A percentile compares a stretch with the other conserved stretches of the same genome.
phyloP scores from a whole-genome alignment of 306 rosid species.

The Rosa rugosa region DNA sequence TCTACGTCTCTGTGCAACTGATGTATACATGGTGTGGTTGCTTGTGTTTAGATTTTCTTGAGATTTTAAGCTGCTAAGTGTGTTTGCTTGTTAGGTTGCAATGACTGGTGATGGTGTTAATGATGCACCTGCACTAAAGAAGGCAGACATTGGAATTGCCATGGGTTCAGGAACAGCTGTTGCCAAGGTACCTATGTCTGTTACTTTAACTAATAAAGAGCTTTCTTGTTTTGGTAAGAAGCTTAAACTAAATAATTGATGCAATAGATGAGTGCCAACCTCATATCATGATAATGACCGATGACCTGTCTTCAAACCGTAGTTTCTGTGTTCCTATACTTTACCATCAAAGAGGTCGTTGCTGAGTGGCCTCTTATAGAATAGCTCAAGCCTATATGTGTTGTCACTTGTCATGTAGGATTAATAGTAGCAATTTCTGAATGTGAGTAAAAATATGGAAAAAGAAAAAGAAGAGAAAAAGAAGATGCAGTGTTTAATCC shows the following conservation, averaged over 20 bases:
- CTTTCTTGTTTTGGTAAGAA: constrained; percentile 5
- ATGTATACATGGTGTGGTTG: not conserved
- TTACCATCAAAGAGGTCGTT: not conserved
- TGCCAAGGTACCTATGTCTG: constrained; percentile 67
- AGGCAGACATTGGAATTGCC: constrained; percentile 97
- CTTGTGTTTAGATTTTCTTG: constrained; percentile 5
- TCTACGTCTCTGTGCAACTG: not conserved
- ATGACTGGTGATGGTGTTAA: constrained; percentile 99
- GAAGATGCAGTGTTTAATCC: not conserved
- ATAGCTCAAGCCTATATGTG: not conserved
- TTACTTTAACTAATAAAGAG: not conserved
- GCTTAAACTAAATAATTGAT: not conserved
- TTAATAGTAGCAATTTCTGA: not conserved
- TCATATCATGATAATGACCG: not conserved
- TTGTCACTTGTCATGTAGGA: not conserved
- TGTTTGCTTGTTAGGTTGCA: constrained; percentile 67
- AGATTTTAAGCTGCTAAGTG: constrained; percentile 19
- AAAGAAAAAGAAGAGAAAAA: no score
- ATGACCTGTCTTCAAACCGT: not conserved
- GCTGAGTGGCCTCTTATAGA: constrained; percentile 8
- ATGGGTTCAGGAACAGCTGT: constrained; percentile 99
- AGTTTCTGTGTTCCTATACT: constrained; percentile 11
- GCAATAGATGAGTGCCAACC: constrained; percentile 1
- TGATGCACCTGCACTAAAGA: constrained; percentile 97
- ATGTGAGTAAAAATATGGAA: not conserved